Base-by-base conservation (phyloP, 345 rosid genomes). In the Eucalyptus pauciflora region DNA sequence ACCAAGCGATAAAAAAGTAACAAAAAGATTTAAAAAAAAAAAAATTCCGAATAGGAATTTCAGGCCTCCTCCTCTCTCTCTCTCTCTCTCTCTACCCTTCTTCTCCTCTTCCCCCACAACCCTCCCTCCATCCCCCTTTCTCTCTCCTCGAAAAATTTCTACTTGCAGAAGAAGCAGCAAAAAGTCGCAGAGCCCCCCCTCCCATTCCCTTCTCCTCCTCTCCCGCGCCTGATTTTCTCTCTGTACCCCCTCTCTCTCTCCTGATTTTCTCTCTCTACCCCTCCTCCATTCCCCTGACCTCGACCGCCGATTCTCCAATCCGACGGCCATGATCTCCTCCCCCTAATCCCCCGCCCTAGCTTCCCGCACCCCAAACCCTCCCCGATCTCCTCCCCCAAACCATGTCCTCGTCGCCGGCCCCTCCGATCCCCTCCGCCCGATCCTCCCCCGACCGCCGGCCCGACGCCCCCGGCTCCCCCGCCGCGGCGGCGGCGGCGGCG, bases 381-480 rank as follows among this genome's bases (percentile, higher is more conserved):
- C 69, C 90, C 94, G 51, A 64, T 71, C 87, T 89, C 90, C 87
- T 54, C 90, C 95, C 29, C 29, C 62, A 5, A 69, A 46, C 91
- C 91, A 94, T 94, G 95, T 93, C 94, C 54, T 90, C 92, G 86
- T 94, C 93, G 86, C 93, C 96, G 88, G 89, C 94, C 91, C 91
- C 94, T 89, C 90, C 94, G 64, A 64, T 76, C 87, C 90, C 90
- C 88, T 69, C 91, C 95, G 95, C 93, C 91, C 94, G 92, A 92
- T 88, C 94, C 91, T 83, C 92, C 87, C 93, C 93, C 86, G 64
- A 86, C 50, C 89, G 80, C 52, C 90, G 91, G 86, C 51, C 89
- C 92, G 93, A 91, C 54, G 12, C 88, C 69, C 46, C 29, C 12
- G 83, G 88, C 41, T 41, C 60, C 92, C 71, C 89, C 81, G 85